A percentile compares a stretch with the other conserved stretches of the same genome.
Evolutionary conservation across 2,329 filamentous ascomycete genomes (phyloP).

Genomic region (Phyllosticta paracitricarpa): DNA sequence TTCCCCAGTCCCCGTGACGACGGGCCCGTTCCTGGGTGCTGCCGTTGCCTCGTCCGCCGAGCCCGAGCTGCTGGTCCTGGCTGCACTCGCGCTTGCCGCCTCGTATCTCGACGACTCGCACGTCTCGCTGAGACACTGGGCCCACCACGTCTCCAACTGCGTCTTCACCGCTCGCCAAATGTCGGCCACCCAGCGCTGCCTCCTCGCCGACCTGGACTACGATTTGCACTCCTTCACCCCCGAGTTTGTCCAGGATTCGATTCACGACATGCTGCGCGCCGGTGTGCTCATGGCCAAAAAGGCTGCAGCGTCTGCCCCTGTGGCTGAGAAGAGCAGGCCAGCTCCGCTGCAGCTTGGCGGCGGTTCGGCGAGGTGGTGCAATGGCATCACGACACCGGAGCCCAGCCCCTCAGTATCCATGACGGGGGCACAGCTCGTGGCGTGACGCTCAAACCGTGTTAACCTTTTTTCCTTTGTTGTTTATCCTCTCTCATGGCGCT

Average conservation of each 20-base stretch:
- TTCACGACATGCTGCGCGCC: constrained; percentile 22
- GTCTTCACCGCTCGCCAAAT: constrained; percentile 22
- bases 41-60: constrained; percentile 12
- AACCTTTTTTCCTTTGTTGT: not conserved
- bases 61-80: constrained; percentile 27
- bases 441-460: not conserved
- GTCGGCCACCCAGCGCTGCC: constrained; percentile 22
- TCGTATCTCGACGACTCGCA: constrained; percentile 24
- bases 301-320: not conserved
- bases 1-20: not conserved
- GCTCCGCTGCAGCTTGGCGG: constrained; percentile 19
- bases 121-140: constrained; percentile 25
- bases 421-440: not conserved
- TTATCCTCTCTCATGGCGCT: not conserved
- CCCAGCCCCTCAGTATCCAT: constrained; percentile 22
- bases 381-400: constrained; percentile 28
- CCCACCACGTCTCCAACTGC: constrained; percentile 17
- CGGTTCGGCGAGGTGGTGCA: constrained; percentile 18
- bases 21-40: not conserved
- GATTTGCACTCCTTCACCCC: constrained; percentile 25
- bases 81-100: constrained; percentile 25
- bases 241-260: constrained; percentile 22
- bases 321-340: constrained; percentile 12
- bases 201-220: constrained; percentile 29
- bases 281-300: constrained; percentile 5